These are phyloP conservation scores for Fusarium globosum DNA, from an alignment of 2,329 filamentous ascomycete species.

Conservation along the genomic window DNA sequence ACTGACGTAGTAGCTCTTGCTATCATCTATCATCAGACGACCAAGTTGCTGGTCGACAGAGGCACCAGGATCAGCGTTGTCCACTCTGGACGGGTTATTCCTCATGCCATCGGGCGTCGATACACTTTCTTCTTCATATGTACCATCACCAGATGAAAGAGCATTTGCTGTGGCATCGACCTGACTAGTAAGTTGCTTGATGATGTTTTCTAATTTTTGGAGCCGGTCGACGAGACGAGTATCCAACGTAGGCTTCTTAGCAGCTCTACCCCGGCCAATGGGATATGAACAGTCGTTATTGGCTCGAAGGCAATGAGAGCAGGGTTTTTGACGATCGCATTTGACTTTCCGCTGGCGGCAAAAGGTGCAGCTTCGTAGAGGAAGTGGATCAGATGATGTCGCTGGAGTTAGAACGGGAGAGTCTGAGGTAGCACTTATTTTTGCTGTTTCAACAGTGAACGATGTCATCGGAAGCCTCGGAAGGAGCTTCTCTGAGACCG, in stretches of 20 bases:
- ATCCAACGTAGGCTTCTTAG: rapidly evolving
- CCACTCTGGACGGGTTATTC: too few relatives aligned
- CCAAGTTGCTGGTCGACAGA: neutral
- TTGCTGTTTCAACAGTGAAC: rapidly evolving
- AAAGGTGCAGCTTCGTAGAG: neutral
- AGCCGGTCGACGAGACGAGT: neutral
- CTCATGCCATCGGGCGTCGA: rapidly evolving
- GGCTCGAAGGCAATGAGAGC: neutral
- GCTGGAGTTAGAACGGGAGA: neutral
- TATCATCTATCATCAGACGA: neutral
- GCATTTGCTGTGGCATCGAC: neutral
- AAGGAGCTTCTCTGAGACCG: rapidly evolving
- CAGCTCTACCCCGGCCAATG: neutral
- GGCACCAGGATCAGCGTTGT: too few relatives aligned
- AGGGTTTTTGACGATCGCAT: neutral
- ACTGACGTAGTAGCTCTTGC: conserved; percentile 5
- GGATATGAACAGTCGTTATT: neutral
- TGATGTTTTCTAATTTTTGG: neutral
- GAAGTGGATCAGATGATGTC: neutral
- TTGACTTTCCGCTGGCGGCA: neutral
- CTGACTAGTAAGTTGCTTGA: neutral
- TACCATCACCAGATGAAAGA: rapidly evolving
- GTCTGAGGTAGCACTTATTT: rapidly evolving
- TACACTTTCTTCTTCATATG: rapidly evolving
- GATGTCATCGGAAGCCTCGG: rapidly evolving